These are phyloP conservation scores for Neoconidiobolus thromboides DNA, from an alignment of 371 early-diverging fungal genomes.

Conservation along the genomic window DNA sequence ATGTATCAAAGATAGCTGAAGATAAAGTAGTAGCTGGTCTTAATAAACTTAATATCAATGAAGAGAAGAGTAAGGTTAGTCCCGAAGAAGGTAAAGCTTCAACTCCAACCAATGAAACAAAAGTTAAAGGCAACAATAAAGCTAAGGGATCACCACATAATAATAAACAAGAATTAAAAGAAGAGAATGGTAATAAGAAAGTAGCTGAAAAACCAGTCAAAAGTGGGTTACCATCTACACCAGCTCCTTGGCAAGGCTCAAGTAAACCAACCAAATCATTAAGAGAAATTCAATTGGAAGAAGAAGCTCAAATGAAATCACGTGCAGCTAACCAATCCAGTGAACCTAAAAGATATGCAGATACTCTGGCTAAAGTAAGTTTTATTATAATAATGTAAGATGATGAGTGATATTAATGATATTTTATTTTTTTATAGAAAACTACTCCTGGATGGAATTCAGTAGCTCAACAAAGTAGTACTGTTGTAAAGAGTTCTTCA, in stretches of 20 bases:
- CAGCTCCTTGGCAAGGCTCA: slow-evolving; percentile 23
- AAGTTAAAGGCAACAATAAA: background rate
- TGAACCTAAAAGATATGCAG: slow-evolving; percentile 22
- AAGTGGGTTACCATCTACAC: background rate
- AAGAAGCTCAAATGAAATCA: slow-evolving; percentile 32
- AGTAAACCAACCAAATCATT: slow-evolving; percentile 45
- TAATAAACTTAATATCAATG: background rate
- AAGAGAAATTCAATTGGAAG: slow-evolving; percentile 58
- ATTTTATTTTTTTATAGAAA: background rate
- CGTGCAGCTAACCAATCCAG: slow-evolving; percentile 8
- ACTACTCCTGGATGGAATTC: slow-evolving; percentile 3
- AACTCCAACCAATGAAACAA: background rate
- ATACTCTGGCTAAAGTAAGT: slow-evolving; percentile 15
- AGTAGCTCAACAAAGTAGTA: background rate
- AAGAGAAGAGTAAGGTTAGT: background rate
- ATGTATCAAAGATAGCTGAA: too few relatives aligned
- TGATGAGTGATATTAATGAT: background rate
- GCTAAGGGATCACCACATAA: background rate
- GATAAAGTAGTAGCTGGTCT: too few relatives aligned
- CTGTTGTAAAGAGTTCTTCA: slow-evolving; percentile 7
- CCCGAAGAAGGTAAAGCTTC: background rate
- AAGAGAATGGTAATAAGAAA: background rate
- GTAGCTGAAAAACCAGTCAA: background rate
- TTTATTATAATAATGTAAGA: background rate
- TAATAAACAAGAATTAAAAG: background rate